Conservation (phyloP, 1,284 basidiomycete genomes). For the Golubevia sp. region DNA sequence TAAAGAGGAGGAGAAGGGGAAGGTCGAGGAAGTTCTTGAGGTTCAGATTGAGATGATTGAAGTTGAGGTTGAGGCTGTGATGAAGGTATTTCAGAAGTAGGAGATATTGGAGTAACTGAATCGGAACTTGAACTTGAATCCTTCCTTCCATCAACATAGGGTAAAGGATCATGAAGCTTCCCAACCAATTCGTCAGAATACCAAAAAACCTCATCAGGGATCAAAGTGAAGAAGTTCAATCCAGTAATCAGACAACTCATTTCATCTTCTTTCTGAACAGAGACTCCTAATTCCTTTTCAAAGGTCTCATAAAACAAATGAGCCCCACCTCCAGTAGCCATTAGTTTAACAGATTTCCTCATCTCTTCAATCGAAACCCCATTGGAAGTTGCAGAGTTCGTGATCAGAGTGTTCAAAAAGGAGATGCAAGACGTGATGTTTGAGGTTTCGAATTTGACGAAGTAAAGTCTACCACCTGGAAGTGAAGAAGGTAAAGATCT, state of each 20-base stretch:
- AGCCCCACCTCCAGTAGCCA: slow-evolving; percentile 97
- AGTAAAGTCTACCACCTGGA: slow-evolving; percentile 93
- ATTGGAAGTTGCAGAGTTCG: slow-evolving; percentile 83
- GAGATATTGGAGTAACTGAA: slow-evolving; percentile 19
- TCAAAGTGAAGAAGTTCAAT: slow-evolving; percentile 92
- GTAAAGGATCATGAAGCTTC: slow-evolving; percentile 33
- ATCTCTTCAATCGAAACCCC: slow-evolving; percentile 86
- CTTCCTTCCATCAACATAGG: slow-evolving; percentile 13
- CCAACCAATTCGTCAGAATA: slow-evolving; percentile 93
- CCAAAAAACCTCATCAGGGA: slow-evolving; percentile 97
- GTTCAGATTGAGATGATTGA: not conserved
- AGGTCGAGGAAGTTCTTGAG: slow-evolving; percentile 75
- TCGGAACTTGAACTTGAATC: slow-evolving; percentile 1
- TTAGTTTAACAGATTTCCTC: slow-evolving; percentile 90
- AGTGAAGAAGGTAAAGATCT: slow-evolving; percentile 46
- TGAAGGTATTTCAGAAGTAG: slow-evolving; percentile 4
- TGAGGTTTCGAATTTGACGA: slow-evolving; percentile 94
- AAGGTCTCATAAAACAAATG: slow-evolving; percentile 90
- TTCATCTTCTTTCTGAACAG: slow-evolving; percentile 87
- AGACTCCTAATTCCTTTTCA: slow-evolving; percentile 75
- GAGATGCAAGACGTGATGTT: slow-evolving; percentile 79
- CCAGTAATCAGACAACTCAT: slow-evolving; percentile 99
- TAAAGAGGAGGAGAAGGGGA: slow-evolving; percentile 89
- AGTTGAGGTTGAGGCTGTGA: slow-evolving; percentile 3
- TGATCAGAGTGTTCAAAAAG: slow-evolving; percentile 87